A percentile compares a stretch with the other conserved stretches of the same genome.
Evolutionary conservation across 768 basidiomycete species (phyloP).

Genomic region (Trametes villosa): DNA sequence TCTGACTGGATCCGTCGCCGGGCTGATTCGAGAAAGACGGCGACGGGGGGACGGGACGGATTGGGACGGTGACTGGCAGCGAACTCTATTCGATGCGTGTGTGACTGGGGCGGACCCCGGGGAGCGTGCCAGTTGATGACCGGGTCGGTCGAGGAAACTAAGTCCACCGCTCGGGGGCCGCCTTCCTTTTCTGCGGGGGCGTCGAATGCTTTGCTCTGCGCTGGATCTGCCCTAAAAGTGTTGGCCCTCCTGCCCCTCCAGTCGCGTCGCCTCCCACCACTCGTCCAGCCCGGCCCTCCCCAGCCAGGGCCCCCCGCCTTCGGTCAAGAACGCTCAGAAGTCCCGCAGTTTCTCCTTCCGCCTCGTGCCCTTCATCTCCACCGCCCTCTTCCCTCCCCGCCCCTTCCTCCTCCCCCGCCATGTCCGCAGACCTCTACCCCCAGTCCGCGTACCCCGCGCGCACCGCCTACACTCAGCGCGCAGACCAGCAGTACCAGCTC

Average conservation of each 20-base stretch:
- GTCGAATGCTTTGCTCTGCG: conserved; percentile 19
- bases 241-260: conserved; percentile 17
- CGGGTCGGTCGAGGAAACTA: conserved; percentile 25
- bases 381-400: conserved; percentile 7
- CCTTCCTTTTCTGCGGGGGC: conserved; percentile 22
- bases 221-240: conserved; percentile 26
- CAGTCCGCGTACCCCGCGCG: conserved; percentile 40
- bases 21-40: conserved; percentile 17
- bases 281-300: conserved; percentile 11
- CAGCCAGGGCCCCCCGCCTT: conserved; percentile 11
- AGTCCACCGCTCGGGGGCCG: conserved; percentile 21
- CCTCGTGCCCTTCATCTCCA: conserved; percentile 25
- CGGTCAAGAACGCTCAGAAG: conserved; percentile 14
- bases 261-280: conserved; percentile 12
- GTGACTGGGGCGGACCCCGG: conserved; percentile 23
- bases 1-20: conserved; percentile 25
- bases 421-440: conserved; percentile 52
- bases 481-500: conserved; percentile 33
- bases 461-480: conserved; percentile 44
- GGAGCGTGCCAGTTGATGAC: conserved; percentile 17
- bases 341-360: conserved; percentile 22
- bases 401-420: conserved; percentile 25
- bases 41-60: conserved; percentile 7
- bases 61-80: conserved; percentile 18
- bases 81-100: conserved; percentile 24